phyloP scores from a whole-genome alignment of 176 grass and related monocot genomes.

The Aegilops sharonensis region DNA sequence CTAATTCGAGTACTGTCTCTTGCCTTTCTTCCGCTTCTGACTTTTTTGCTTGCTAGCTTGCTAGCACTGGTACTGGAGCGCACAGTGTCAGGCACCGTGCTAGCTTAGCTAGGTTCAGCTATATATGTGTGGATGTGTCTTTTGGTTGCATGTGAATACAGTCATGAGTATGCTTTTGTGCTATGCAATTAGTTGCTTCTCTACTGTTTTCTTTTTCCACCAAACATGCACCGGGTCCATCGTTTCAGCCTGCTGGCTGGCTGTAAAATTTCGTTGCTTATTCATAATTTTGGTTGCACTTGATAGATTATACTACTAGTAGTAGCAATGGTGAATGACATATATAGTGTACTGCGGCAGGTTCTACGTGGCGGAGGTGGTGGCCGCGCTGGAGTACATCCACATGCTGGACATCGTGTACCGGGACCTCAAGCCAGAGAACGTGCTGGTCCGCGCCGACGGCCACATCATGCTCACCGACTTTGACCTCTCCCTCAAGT shows the following conservation, averaged over 20 bases:
- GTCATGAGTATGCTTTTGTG: not conserved
- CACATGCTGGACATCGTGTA: constrained; percentile 99
- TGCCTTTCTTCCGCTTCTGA: not conserved
- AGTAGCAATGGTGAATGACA: not conserved
- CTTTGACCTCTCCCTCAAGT: constrained; percentile 97
- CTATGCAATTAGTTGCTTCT: not conserved
- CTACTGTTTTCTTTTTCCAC: not conserved
- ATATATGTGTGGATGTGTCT: not conserved
- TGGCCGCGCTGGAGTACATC: constrained; percentile 85
- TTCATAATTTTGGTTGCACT: not conserved
- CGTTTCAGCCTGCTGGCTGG: no score
- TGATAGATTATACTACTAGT: not conserved
- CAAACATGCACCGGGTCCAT: not conserved
- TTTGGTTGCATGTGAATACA: constrained; percentile 11
- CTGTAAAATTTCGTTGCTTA: no score
- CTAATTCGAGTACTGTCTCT: constrained; percentile 38
- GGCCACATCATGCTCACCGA: constrained; percentile 99
- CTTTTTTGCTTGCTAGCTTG: not conserved
- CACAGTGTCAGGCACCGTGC: not conserved
- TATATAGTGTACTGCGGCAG: constrained; percentile 9
- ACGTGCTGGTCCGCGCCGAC: constrained; percentile 84
- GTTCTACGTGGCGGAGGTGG: constrained; percentile 97
- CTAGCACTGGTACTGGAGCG: not conserved
- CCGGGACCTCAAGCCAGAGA: constrained; percentile 96
- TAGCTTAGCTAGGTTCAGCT: not conserved